A percentile compares a stretch with the other conserved stretches of the same genome.
Evolutionary conservation across 1,139 yeast genomes (phyloP).

Genomic region (Taphrina wiesneri): DNA sequence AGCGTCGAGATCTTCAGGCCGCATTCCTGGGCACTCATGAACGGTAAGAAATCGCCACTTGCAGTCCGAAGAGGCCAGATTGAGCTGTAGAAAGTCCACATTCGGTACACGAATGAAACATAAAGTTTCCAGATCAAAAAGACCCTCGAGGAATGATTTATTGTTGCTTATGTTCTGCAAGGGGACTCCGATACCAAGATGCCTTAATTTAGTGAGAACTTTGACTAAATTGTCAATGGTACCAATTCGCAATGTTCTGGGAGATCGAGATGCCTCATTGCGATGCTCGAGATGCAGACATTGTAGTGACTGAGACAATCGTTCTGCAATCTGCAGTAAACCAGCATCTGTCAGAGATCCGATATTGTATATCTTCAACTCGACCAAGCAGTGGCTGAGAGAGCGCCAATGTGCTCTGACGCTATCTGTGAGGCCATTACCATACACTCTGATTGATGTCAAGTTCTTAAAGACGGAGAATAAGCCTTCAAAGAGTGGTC

Average conservation of each 20-base stretch:
- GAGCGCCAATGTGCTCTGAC: conserved; percentile 8
- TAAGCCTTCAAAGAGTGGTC: conserved; percentile 1
- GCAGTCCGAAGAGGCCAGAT: neutral
- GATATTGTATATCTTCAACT: conserved; percentile 7
- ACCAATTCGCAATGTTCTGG: neutral
- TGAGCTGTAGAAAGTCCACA: conserved; percentile 1
- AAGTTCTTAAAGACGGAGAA: conserved; percentile 4
- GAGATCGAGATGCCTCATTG: neutral
- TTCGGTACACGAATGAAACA: neutral
- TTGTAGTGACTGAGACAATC: neutral
- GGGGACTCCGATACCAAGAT: neutral
- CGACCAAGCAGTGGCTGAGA: conserved; percentile 3
- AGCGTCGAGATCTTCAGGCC: conserved; percentile 14
- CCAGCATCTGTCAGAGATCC: conserved; percentile 4
- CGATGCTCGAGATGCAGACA: conserved; percentile 8
- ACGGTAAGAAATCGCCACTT: neutral
- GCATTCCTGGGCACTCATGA: conserved; percentile 3
- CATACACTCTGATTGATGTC: neutral
- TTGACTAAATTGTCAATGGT: neutral
- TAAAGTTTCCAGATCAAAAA: neutral
- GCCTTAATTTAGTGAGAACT: neutral
- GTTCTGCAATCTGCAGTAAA: neutral
- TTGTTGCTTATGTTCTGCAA: neutral
- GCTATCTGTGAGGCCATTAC: conserved; percentile 3
- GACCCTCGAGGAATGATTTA: neutral